Evolutionary conservation across 163 green algal genomes (phyloP).

Genomic region (Prototheca cutis): DNA sequence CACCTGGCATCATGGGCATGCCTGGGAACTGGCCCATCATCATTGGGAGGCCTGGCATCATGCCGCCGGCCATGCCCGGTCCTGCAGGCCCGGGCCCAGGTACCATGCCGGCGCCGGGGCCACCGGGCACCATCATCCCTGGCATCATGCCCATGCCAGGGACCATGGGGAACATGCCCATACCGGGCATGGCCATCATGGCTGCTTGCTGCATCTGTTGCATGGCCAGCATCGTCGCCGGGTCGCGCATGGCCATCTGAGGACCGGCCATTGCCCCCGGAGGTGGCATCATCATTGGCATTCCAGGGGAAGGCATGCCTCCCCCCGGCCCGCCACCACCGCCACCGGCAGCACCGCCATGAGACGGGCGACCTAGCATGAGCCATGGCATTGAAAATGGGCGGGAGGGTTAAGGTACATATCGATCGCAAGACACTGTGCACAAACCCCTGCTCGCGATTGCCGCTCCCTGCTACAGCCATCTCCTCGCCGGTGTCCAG

Average conservation of each 20-base stretch:
- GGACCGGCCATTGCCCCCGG: neutral
- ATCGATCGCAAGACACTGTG: too few species aligned
- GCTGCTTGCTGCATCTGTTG: neutral
- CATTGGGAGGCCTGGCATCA: neutral
- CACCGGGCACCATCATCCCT: slow-evolving; percentile 2
- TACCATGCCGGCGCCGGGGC: neutral
- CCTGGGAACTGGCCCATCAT: neutral
- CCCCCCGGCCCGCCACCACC: too few species aligned
- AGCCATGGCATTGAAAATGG: too few species aligned
- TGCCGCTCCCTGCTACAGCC: too few species aligned
- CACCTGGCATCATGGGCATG: neutral
- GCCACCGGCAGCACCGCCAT: too few species aligned
- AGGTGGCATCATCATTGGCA: neutral
- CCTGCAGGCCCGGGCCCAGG: neutral
- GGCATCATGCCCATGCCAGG: slow-evolving; percentile 8
- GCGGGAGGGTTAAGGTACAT: too few species aligned
- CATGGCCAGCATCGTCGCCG: neutral
- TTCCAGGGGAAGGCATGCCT: neutral
- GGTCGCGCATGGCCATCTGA: neutral
- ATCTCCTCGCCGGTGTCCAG: too few species aligned
- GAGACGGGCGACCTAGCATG: too few species aligned
- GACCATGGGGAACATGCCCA: slow-evolving; percentile 3
- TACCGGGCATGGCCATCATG: neutral
- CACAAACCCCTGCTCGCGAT: too few species aligned
- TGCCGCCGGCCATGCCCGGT: neutral